Evolutionary conservation across 176 grass and related monocot genomes (phyloP), one percentile per base, ranked within the genome.

Genomic region (Elymus sibiricus): DNA sequence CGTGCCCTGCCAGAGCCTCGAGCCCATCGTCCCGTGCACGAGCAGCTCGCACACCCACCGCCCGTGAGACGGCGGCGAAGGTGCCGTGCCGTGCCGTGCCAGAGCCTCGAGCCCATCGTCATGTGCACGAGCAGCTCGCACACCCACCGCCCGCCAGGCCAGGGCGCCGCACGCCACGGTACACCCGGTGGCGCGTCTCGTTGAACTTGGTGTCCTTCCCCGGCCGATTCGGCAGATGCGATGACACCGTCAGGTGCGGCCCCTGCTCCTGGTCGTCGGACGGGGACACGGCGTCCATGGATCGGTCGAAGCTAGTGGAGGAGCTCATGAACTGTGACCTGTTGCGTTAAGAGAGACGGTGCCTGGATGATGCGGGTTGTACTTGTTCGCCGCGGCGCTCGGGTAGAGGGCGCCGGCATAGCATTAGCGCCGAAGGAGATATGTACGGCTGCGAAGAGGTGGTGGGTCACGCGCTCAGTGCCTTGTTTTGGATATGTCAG

Each of bases 1-100:
- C 92, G 13, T 29, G 29, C 95, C 92, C 10, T 29, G 29, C 70
- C 40, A 97, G 74, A 97, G 84, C 72, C 91, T 74, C 1, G 16
- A 43, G 0, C 73, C 74, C 12, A 34, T 76, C 2, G 53, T 6
- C 4, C 84, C 84, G 0, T 67, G 92, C 15, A 94, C 72, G 27
- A 90, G 90, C 21, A 89, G 84, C 80, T 94, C 95, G 66, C 92
- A 94, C 28, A 94, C 90, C 92, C 95, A 97, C 62, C 84, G 38
- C 37, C 87, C 88, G n/a, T n/a, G n/a, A n/a, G n/a, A 91, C 79
- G 15, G 86, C 80, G 43, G 29, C 32, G 87, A 90, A 97, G 56
- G 95, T 95, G 35, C 95, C 92, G 13, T 29, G 29, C n/a, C n/a
- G n/a, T 95, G 70, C 70, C 40, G n/a, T n/a, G n/a, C n/a, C n/a